Conservation (phyloP, 2,329 filamentous ascomycete species). For the Fusarium metavorans region DNA sequence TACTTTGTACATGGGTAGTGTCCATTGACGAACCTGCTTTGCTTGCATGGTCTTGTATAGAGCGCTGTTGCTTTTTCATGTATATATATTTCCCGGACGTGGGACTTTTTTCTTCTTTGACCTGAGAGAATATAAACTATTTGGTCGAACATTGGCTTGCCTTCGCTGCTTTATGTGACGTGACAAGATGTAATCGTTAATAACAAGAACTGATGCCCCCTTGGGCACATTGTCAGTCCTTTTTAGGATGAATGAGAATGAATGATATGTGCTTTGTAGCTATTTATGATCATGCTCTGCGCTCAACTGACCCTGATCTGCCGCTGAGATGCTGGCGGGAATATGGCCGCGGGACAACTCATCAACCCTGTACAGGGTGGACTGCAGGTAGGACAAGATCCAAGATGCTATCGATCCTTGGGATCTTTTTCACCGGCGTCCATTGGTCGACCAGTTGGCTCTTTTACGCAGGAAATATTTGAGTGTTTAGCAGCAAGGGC, state of each 20-base stretch:
- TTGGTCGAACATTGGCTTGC: slow-evolving; percentile 1
- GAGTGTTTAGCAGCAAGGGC: background rate
- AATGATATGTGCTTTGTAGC: background rate
- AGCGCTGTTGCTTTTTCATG: slow-evolving; percentile 28
- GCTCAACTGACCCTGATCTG: background rate
- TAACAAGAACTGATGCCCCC: background rate
- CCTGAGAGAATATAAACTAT: slow-evolving; percentile 16
- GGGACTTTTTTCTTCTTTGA: slow-evolving; percentile 6
- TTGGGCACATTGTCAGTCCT: background rate
- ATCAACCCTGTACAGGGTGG: background rate
- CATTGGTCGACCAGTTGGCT: background rate
- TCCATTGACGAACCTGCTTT: slow-evolving; percentile 16
- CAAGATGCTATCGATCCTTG: background rate
- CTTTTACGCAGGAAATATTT: background rate
- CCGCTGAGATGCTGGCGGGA: background rate
- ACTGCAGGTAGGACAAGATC: background rate
- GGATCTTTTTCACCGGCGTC: background rate
- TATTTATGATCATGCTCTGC: too few species aligned
- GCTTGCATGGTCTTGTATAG: slow-evolving; percentile 40
- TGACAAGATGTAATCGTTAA: background rate
- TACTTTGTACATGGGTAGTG: slow-evolving; percentile 12
- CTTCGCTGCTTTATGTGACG: background rate
- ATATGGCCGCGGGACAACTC: background rate
- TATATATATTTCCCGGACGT: slow-evolving; percentile 7
- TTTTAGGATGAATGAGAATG: background rate